Percentiles rank a stretch among this genome's conserved stretches.
phyloP scores from a whole-genome alignment of 2,329 filamentous ascomycete species.

The Apiospora sp. region DNA sequence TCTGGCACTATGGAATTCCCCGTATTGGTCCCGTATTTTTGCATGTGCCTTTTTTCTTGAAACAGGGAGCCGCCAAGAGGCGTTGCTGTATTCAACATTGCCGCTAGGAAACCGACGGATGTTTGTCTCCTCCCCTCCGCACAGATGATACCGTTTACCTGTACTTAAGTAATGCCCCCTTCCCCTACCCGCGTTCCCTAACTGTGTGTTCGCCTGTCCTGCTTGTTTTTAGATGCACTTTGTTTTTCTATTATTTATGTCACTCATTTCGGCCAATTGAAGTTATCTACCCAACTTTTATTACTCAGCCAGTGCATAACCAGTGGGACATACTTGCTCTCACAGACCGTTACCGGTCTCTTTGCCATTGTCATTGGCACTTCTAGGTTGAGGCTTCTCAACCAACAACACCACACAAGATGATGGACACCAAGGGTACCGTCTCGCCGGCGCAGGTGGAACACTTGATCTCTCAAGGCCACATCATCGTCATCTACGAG shows the following conservation, averaged over 20 bases:
- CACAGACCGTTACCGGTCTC: neutral
- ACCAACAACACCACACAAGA: neutral
- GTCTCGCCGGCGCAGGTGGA: conserved; percentile 56
- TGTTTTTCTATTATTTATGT: neutral
- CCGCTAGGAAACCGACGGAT: neutral
- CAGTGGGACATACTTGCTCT: neutral
- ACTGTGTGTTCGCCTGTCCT: neutral
- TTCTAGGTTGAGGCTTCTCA: neutral
- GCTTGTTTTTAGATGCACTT: neutral
- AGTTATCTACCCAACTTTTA: neutral
- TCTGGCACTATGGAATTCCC: neutral
- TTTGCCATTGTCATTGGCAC: neutral
- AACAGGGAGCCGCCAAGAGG: neutral
- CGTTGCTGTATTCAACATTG: neutral
- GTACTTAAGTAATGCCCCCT: conserved; percentile 2
- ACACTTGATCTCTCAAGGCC: conserved; percentile 61
- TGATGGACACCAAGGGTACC: conserved; percentile 48
- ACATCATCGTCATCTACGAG: conserved; percentile 63
- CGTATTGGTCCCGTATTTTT: neutral
- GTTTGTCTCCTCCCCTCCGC: neutral
- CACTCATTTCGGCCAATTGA: neutral
- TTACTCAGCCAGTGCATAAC: neutral
- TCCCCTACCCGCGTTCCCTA: neutral
- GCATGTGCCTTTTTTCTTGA: neutral
- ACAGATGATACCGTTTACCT: neutral